Evolutionary conservation across 1,284 basidiomycete species (phyloP).

Genomic region (Inonotus obliquus): DNA sequence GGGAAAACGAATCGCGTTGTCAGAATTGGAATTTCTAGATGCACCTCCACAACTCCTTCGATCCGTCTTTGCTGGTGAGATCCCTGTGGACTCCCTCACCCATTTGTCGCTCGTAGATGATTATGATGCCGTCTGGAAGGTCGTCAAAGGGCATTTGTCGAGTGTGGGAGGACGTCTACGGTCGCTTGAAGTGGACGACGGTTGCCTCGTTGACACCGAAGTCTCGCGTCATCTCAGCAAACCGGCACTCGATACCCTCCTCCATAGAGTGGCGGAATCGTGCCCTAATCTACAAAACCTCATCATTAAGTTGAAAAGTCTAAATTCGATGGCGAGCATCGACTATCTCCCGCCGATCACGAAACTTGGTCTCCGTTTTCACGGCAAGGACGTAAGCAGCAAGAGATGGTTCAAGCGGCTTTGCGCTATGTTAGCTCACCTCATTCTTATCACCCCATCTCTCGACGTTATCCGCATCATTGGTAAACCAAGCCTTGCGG

Average conservation of each 20-base stretch:
- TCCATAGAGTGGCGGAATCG: neutral
- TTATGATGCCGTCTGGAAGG: neutral
- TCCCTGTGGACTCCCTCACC: neutral
- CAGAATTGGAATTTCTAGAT: neutral
- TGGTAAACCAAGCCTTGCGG: neutral
- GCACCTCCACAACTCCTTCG: neutral
- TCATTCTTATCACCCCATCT: neutral
- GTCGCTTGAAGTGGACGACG: neutral
- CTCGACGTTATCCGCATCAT: neutral
- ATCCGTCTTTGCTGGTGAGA: neutral
- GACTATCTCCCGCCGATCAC: neutral
- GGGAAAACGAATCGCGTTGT: neutral
- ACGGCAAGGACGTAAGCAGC: neutral
- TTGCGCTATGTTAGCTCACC: neutral
- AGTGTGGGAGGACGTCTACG: neutral
- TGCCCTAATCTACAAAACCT: neutral
- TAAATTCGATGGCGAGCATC: neutral
- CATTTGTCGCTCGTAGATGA: neutral
- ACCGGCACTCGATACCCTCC: neutral
- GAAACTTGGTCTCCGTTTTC: constrained; percentile 1
- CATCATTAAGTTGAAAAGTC: neutral
- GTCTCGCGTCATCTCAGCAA: neutral
- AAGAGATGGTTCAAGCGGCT: neutral
- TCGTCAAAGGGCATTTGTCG: neutral
- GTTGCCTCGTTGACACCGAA: neutral